Base-by-base conservation (phyloP, 768 basidiomycete genomes). In the Terana coerulea region DNA sequence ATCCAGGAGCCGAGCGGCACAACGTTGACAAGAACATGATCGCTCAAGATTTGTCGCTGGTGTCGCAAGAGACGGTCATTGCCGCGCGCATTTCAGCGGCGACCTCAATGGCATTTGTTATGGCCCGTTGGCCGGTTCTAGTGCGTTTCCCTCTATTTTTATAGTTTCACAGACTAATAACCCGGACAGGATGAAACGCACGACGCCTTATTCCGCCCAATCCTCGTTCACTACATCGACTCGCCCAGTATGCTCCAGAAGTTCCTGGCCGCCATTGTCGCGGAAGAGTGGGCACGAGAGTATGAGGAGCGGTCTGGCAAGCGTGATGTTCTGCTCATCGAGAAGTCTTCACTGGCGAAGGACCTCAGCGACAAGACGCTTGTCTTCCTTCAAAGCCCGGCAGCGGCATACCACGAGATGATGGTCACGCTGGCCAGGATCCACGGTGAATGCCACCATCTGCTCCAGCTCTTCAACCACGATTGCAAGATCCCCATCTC, bases 1-100 rank as follows among this genome's bases (percentile, higher is more conserved):
- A 74, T 21, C 67, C 70, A 2, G 71, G 75, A 0, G 51, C 67
- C 6, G 87, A 91, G 64, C 78, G 84, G 40, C 91, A 98, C 65
- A 94, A 97, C 60, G 91, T 98, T 28, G 97, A 99, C 72, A 98
- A 93, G 75, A 88, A 88, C 52, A 93, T 98, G 85, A 75, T 98
- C 21, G 75, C 80, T 4, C 95, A 98, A 63, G 97, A 99, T 64
- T 71, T 93, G 36, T 83, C 91, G 0, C 74, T 99, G 31, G 78
- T 98, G 28, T 74, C 85, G 5, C 69, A 78, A 21, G 93, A 97
- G 60, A 70, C 82, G 4, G 81, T 92, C 31, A 64, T 95, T 51
- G 83, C 88, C 55, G 91, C 91, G 15, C 77, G 95, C 21, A 68
- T 98, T 5, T 82, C 87, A 6, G 79, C 85, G 4, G 86, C 91